Evolutionary conservation across 192 early-diverging fungal genomes (phyloP).

Genomic region (Backusella circina): DNA sequence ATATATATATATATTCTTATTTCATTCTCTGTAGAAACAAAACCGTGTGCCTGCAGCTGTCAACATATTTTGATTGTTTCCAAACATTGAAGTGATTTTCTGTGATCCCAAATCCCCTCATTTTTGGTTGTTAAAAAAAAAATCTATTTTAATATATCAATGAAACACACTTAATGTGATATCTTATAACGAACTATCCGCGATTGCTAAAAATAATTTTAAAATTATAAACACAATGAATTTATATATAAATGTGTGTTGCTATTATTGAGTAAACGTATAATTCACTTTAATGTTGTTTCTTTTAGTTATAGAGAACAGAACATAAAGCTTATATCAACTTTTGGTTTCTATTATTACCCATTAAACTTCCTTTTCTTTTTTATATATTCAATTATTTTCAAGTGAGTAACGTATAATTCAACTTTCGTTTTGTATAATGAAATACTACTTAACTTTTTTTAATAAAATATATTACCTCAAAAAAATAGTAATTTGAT

Average conservation of each 20-base stretch:
- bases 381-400: background rate
- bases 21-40: background rate
- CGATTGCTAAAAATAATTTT: background rate
- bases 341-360: background rate
- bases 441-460: background rate
- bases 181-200: background rate
- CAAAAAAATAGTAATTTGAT: background rate
- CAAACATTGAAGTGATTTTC: background rate
- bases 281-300: background rate
- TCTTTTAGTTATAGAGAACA: background rate
- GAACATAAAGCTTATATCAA: background rate
- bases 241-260: background rate
- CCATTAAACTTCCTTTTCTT: background rate
- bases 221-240: background rate
- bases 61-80: background rate
- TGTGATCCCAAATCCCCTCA: background rate
- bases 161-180: background rate
- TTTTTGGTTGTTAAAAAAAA: background rate
- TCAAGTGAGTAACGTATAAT: background rate
- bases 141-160: constrained; percentile 3
- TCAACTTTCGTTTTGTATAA: background rate
- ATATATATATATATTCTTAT: background rate
- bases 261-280: background rate
- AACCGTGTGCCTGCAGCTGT: background rate
- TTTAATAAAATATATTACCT: background rate